A percentile compares a stretch with the other conserved stretches of the same genome.
These are phyloP conservation scores for Evernia prunastri DNA, from an alignment of 495 filamentous ascomycete species.

Conservation along the genomic window DNA sequence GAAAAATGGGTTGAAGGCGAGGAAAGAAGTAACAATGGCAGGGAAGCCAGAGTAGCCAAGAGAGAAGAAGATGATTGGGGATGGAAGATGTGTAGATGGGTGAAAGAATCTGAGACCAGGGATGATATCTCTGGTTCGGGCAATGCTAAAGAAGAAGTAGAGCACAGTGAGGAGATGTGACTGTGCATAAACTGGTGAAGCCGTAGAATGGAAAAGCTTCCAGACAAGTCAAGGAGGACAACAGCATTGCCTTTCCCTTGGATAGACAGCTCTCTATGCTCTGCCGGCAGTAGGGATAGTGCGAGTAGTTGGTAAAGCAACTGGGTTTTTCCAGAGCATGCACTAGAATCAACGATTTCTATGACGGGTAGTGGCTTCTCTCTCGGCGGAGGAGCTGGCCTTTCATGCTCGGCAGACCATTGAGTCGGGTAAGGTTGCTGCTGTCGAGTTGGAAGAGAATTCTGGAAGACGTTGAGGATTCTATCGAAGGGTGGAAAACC, in stretches of 20 bases:
- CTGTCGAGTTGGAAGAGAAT: slow-evolving; percentile 24
- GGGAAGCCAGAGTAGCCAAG: slow-evolving; percentile 42
- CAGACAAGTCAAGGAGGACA: slow-evolving; percentile 64
- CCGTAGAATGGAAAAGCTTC: slow-evolving; percentile 56
- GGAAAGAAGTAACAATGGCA: slow-evolving; percentile 50
- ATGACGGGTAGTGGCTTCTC: slow-evolving; percentile 40
- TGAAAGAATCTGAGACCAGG: slow-evolving; percentile 27
- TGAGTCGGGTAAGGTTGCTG: slow-evolving; percentile 16
- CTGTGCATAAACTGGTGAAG: slow-evolving; percentile 35
- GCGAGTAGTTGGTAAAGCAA: slow-evolving; percentile 63
- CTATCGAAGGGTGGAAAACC: slow-evolving; percentile 45
- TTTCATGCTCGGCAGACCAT: slow-evolving; percentile 13
- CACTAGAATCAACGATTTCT: slow-evolving; percentile 50
- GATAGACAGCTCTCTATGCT: slow-evolving; percentile 30
- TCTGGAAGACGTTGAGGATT: slow-evolving; percentile 40
- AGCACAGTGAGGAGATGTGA: slow-evolving; percentile 24
- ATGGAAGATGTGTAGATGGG: slow-evolving; percentile 47
- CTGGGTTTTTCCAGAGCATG: slow-evolving; percentile 57
- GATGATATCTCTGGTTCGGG: slow-evolving; percentile 27
- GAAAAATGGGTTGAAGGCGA: slow-evolving; percentile 41
- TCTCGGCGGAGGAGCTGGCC: neutral
- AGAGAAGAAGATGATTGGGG: slow-evolving; percentile 48
- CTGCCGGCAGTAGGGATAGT: slow-evolving; percentile 49
- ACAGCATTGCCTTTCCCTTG: slow-evolving; percentile 53
- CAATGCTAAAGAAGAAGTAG: neutral